A percentile compares a stretch with the other conserved stretches of the same genome.
Conservation (phyloP, 129 eudicot genomes). For the Kitagawia praeruptora region DNA sequence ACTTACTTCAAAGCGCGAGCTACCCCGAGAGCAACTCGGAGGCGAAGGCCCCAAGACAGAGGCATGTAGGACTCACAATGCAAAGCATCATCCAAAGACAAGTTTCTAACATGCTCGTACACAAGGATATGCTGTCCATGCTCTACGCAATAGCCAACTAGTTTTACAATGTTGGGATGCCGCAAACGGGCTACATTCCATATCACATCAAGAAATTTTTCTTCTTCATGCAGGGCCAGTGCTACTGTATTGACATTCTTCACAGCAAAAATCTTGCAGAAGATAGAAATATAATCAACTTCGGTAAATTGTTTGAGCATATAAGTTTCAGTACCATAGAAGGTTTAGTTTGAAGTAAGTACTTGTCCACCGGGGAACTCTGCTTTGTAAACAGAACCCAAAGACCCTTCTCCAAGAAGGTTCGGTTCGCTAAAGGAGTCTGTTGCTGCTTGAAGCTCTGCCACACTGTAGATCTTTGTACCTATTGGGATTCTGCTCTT, state of each 20-base stretch:
- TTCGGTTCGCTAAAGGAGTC: slow-evolving; percentile 53
- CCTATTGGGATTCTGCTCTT: slow-evolving; percentile 45
- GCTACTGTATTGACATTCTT: slow-evolving; percentile 56
- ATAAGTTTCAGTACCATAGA: neutral
- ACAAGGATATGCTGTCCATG: slow-evolving; percentile 74
- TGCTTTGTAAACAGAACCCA: slow-evolving; percentile 83
- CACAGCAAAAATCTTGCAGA: slow-evolving; percentile 58
- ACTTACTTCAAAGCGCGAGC: slow-evolving; percentile 81
- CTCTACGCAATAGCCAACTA: slow-evolving; percentile 73
- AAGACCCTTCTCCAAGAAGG: slow-evolving; percentile 85
- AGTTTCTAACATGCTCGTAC: slow-evolving; percentile 64
- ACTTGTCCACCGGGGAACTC: slow-evolving; percentile 84
- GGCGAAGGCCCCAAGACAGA: slow-evolving; percentile 75
- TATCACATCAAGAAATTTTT: slow-evolving; percentile 59
- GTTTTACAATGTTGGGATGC: slow-evolving; percentile 77
- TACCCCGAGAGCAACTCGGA: slow-evolving; percentile 68
- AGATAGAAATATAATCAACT: neutral
- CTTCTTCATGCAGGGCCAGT: slow-evolving; percentile 74
- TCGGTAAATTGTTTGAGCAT: neutral
- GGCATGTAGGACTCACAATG: slow-evolving; percentile 53
- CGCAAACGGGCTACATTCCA: slow-evolving; percentile 52
- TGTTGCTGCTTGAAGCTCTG: slow-evolving; percentile 71
- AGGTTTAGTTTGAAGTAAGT: neutral
- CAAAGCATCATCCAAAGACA: slow-evolving; percentile 62
- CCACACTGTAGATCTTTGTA: slow-evolving; percentile 52